Conservation (phyloP, 2,329 filamentous ascomycete species). For the Metarhizium album region DNA sequence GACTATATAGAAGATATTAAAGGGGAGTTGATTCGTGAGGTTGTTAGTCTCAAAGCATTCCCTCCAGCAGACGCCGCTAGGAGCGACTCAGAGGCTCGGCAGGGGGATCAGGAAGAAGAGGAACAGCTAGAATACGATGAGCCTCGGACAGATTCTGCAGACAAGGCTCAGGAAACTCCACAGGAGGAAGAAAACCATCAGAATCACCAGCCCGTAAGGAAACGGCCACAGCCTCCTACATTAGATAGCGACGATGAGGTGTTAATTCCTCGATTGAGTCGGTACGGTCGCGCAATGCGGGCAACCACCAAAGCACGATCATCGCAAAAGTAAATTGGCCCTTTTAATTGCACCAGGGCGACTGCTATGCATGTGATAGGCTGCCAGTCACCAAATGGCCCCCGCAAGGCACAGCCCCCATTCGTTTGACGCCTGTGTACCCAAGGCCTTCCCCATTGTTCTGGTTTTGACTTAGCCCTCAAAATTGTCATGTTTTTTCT, state of each 20-base stretch:
- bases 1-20: neutral
- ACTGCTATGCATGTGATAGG: too few species aligned
- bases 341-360: neutral
- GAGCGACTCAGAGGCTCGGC: neutral
- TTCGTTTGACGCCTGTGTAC: too few species aligned
- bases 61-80: neutral
- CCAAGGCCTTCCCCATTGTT: too few species aligned
- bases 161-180: neutral
- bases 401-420: too few species aligned
- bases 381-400: too few species aligned
- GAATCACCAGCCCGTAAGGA: constrained; percentile 1
- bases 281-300: neutral
- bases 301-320: neutral
- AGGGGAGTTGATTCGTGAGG: neutral
- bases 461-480: too few species aligned
- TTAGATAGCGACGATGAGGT: neutral
- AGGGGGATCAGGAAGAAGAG: neutral
- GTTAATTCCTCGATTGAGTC: neutral
- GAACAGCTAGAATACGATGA: neutral
- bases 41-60: neutral
- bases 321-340: neutral
- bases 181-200: neutral
- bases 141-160: neutral
- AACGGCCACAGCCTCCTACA: neutral
- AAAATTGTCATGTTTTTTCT: too few species aligned